Base-by-base conservation (phyloP, 805 yeast species). In the Schwanniomyces occidentalis region DNA sequence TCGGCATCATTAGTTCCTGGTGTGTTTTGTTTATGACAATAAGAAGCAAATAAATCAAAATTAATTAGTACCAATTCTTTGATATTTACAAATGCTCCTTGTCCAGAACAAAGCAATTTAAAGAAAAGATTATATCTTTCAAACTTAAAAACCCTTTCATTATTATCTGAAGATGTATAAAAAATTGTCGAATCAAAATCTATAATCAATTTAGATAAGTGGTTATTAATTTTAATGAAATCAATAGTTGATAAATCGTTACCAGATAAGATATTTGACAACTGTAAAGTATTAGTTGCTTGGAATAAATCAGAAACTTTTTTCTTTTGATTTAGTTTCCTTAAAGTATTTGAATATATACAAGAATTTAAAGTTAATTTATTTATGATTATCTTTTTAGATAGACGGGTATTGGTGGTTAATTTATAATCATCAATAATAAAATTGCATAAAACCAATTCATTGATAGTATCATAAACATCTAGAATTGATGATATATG, bases 171-270 rank as follows among this genome's bases (percentile, higher is more conserved):
- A 10, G 32, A 22, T 17, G 42, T 49, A 41, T 59, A 61, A 36
- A 68, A 78, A 9, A 77, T 65, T 16, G 56, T 58, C 21, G 82
- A 76, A 40, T 63, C 62, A 26, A 78, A 51, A 46, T 78, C 84
- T 9, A 79, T 52, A 7, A 63, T 56, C 15, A 79, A 40, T 8
- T 60, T 54, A 5, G 58, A 41, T 16, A 78, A 49, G 1, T 48
- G 45, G 18, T 52, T 51, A 40, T 65, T 65, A 9, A 41, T 44
- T 39, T 62, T 65, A 23, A 66, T 44, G 43, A 75, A 74, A 46
- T 73, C 77, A 30, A 74, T 70, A 19, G 76, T 42, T 4, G 79
- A 62, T 23, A 79, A 57, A 43, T 76, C 82, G 21, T 55, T 63
- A 19, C 68, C 68, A 19, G 73, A 63, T 19, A 55, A 55, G 12